Conservation (phyloP, 345 rosid species). For the Viola odorata region DNA sequence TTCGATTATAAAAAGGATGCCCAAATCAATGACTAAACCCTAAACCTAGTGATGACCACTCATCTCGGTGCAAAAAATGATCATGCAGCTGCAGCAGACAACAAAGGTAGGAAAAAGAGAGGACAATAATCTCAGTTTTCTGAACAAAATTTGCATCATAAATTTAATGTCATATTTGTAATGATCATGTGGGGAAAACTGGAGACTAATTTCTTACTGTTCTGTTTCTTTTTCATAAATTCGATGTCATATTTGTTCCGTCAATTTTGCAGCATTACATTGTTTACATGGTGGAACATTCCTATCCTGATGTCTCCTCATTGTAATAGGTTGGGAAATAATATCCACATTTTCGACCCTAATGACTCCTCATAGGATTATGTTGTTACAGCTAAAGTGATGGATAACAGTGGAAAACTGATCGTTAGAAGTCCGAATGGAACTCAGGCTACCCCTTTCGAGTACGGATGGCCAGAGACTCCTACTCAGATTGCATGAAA, state of each 20-base stretch:
- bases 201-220: too few species aligned
- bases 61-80: too few species aligned
- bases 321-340: slow-evolving; percentile 3
- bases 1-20: too few species aligned
- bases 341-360: background rate
- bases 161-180: too few species aligned
- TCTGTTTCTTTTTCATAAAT: too few species aligned
- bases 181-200: too few species aligned
- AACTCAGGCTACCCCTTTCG: slow-evolving; percentile 38
- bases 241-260: too few species aligned
- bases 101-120: slow-evolving; percentile 18
- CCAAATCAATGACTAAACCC: too few species aligned
- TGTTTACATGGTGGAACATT: slow-evolving; percentile 46
- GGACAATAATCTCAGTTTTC: too few species aligned
- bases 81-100: slow-evolving; percentile 23
- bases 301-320: slow-evolving; percentile 36
- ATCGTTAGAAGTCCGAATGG: slow-evolving; percentile 38
- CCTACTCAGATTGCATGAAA: too few species aligned
- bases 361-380: background rate
- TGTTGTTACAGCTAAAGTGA: slow-evolving; percentile 25
- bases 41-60: too few species aligned
- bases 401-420: slow-evolving; percentile 25
- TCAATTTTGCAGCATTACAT: slow-evolving; percentile 38
- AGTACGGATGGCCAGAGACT: slow-evolving; percentile 56
- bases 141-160: too few species aligned